These are phyloP conservation scores for Beauveria varroae DNA, from an alignment of 2,329 filamentous ascomycete genomes.

Conservation along the genomic window DNA sequence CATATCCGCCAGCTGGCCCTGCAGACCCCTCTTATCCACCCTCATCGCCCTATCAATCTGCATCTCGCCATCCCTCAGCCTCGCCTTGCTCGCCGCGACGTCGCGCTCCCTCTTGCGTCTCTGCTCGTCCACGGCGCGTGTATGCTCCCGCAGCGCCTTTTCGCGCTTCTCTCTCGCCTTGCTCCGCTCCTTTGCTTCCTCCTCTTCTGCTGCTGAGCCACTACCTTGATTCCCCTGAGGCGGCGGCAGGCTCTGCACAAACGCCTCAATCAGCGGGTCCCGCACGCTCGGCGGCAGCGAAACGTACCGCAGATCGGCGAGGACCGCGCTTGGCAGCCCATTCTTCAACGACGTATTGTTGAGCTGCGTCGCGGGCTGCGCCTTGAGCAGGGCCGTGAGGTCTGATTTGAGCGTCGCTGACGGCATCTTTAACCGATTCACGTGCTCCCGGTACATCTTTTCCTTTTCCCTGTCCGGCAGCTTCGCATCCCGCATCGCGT, in stretches of 20 bases:
- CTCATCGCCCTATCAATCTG: constrained; percentile 63
- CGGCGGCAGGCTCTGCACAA: constrained; percentile 55
- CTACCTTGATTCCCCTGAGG: constrained; percentile 38
- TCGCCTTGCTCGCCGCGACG: constrained; percentile 52
- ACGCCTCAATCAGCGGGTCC: constrained; percentile 58
- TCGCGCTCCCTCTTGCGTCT: constrained; percentile 52
- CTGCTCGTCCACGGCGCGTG: constrained; percentile 54
- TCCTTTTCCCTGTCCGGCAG: constrained; percentile 71
- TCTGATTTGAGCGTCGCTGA: constrained; percentile 62
- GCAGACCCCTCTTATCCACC: constrained; percentile 58
- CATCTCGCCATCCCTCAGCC: constrained; percentile 57
- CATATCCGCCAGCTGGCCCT: constrained; percentile 45
- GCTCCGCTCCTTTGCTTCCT: constrained; percentile 35
- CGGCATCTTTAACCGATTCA: constrained; percentile 59
- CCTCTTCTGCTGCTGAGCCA: constrained; percentile 42
- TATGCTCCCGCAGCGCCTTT: constrained; percentile 58
- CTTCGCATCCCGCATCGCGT: constrained; percentile 67
- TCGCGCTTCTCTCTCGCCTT: constrained; percentile 51
- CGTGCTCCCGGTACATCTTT: constrained; percentile 69
- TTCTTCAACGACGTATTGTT: constrained; percentile 51
- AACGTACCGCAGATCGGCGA: constrained; percentile 63
- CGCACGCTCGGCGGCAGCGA: constrained; percentile 54
- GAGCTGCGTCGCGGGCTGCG: constrained; percentile 49
- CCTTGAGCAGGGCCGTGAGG: constrained; percentile 56
- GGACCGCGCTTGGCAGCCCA: constrained; percentile 53